Evolutionary conservation across 495 filamentous ascomycete species (phyloP), one percentile per base, ranked within the genome.

Genomic region (Neurospora sp.): DNA sequence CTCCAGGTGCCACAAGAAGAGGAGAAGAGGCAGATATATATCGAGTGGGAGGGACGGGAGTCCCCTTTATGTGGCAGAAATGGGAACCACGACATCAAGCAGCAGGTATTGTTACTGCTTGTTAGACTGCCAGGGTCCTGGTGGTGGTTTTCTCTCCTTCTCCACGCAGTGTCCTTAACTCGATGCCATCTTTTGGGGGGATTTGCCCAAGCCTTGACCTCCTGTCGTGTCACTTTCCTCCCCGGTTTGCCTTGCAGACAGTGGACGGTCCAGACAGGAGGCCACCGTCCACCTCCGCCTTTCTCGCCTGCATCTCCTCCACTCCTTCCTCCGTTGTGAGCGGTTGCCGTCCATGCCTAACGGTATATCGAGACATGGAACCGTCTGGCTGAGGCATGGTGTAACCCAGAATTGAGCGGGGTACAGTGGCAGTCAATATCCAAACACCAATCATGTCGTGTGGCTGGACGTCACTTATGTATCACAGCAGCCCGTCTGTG

Each of bases 401-500:
- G 20, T 72, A 74, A 75, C 53, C 53, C 22, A 61, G 53, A 16
- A 61, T 8, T 61, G 53, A 78, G 79, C 79, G 79, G 79, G 79
- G 79, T 81, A 81, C 53, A 71, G 74, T 72, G 72, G 72, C 71
- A 77, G 73, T 31, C 69, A 74, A 77, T 71, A 73, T 72, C 40
- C 78, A 74, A 75, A 74, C 75, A 72, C 78, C 79, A 81, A 79
- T 81, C 79, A 81, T 45, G 31, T 5, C 35, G 14, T 27, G 65
- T 16, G 68, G 39, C 47, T 70, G 74, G 42, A 80, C 78, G 78
- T 81, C 79, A 81, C 69, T 70, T 65, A 73, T 70, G 73, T 59
- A 4, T 77, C 74, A 78, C 47, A 44, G 69, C 40, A 68, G 70
- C 22, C 14, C 70, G 27, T 20, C 45, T 70, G 37, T 61, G 53